Evolutionary conservation across 2,329 filamentous ascomycete species (phyloP), one percentile per base, ranked within the genome.

Genomic region (Elsinoe batatas): DNA sequence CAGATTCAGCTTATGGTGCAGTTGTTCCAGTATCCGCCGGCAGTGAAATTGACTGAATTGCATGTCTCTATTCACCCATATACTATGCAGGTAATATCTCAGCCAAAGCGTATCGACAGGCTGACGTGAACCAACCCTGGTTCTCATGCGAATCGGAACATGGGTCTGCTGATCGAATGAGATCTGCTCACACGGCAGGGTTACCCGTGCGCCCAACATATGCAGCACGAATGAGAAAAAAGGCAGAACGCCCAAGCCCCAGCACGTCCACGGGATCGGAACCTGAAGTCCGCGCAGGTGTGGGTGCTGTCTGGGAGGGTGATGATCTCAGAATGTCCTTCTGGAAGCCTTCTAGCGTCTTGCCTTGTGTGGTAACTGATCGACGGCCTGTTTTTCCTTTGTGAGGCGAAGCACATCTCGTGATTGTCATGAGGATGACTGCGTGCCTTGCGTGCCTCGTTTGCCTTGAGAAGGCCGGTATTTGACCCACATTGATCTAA

Each of bases 81-180:
- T 35, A 20, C 32, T 35, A 30, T 13, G 30, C 30, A 44, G 40
- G 20, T 44, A 26, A 26, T 11, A 13, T 12, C 26, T 22, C 40
- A 44, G 10, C 40, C 5, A 11, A 26, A 49, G 26, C 44, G 36
- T 49, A 49, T 49, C 44, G 30, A 13, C 13, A n/a, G 12, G 37
- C 37, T 18, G 26, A 30, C 26, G 30, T 20, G 47, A 26, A 38
- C 33, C 47, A 51, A 30, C 26, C 26, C 26, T 30, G 26, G 26
- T 5, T 30, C 26, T 3, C 7, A 30, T 30, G 26, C 30, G 20
- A 33, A 51, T 51, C 47, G 47, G 35, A 11, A 11, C 32, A n/a
- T 10, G 47, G 47, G 47, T 51, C 47, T 51, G 47, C 47, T 51
- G 47, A 51, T 51, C 47, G 47, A 51, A 51, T 12, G 47, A 51